Conservation (phyloP, 306 rosid species). For the Cucurbita ficifolia region DNA sequence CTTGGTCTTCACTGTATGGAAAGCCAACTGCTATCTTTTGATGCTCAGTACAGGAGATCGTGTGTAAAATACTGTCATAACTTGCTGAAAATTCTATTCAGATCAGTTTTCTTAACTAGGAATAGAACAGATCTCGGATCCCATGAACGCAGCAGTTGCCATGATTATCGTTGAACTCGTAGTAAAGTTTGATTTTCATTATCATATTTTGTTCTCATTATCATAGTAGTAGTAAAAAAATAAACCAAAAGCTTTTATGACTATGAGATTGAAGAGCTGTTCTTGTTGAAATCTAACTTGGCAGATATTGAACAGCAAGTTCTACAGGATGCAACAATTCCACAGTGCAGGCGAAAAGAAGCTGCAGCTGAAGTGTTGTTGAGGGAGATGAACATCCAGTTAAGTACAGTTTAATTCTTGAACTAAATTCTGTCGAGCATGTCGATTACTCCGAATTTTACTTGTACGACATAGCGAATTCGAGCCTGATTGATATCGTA, state of each 20-base stretch:
- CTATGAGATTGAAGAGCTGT: neutral
- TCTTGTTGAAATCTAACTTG: neutral
- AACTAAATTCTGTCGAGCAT: neutral
- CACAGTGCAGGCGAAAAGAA: neutral
- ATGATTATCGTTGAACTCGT: neutral
- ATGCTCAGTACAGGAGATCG: conserved; percentile 2
- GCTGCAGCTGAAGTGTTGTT: neutral
- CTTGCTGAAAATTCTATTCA: neutral
- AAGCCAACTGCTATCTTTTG: neutral
- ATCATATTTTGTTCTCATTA: neutral
- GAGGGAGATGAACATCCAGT: neutral
- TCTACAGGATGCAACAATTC: neutral
- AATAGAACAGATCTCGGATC: neutral
- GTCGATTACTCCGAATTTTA: neutral
- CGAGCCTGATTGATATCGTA: conserved; percentile 61
- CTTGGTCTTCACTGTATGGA: neutral
- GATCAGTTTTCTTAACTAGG: neutral
- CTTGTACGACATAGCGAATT: conserved; percentile 57
- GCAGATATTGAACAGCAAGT: neutral
- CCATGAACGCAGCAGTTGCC: neutral
- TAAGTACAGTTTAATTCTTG: neutral
- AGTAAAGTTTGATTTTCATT: neutral
- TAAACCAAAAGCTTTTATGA: neutral
- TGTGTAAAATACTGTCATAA: conserved; percentile 3
- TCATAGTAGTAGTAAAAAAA: neutral